A percentile compares a stretch with the other conserved stretches of the same genome.
Conservation (phyloP, 306 rosid genomes). For the Fragaria ananassa region DNA sequence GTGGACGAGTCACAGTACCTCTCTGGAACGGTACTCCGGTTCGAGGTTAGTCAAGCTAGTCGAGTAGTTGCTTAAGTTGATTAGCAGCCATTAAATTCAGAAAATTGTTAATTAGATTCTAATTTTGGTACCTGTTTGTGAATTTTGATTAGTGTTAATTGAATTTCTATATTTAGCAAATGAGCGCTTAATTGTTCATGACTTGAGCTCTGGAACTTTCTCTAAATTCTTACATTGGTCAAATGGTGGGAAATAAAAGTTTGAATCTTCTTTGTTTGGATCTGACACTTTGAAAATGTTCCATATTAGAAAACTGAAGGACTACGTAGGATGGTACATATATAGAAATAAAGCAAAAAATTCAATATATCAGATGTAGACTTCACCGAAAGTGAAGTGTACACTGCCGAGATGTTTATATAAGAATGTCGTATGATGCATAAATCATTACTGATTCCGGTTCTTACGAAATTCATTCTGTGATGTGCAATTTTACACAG, state of each 20-base stretch:
- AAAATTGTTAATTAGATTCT: not conserved
- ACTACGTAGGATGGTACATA: not conserved
- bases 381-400: not conserved
- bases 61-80: not conserved
- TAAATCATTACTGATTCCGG: not conserved
- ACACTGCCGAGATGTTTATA: not conserved
- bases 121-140: not conserved
- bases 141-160: not conserved
- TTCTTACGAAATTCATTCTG: constrained; percentile 3
- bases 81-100: not conserved
- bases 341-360: not conserved
- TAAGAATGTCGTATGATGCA: not conserved
- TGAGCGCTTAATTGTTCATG: not conserved
- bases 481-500: constrained; percentile 36
- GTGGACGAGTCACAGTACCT: constrained; percentile 39
- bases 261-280: not conserved
- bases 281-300: not conserved
- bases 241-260: not conserved
- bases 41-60: constrained; percentile 50
- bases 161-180: not conserved
- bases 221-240: not conserved
- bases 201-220: not conserved
- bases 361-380: not conserved
- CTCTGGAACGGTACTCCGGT: constrained; percentile 30
- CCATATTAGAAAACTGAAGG: not conserved